A percentile compares a stretch with the other conserved stretches of the same genome.
phyloP scores from a whole-genome alignment of 805 yeast genomes.

The Pichia californica region DNA sequence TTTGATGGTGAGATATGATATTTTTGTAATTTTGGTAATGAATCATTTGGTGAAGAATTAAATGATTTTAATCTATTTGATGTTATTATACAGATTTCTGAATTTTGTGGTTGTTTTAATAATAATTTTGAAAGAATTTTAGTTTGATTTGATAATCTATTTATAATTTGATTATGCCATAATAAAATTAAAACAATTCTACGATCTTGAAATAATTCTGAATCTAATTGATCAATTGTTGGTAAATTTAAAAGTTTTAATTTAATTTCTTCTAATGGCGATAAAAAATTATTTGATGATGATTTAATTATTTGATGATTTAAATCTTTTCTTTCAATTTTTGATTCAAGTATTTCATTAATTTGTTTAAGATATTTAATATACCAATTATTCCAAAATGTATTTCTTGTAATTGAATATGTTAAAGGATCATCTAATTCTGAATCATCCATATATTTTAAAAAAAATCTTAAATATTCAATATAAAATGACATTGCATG shows the following conservation, averaged over 20 bases:
- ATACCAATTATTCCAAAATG: constrained; percentile 27
- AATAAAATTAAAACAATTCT: constrained; percentile 23
- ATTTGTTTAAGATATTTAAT: constrained; percentile 10
- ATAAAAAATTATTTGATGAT: too few species aligned
- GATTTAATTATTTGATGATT: too few species aligned
- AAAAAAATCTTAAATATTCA: constrained; percentile 26
- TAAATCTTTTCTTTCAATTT: not conserved
- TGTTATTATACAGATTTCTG: constrained; percentile 24
- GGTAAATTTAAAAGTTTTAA: constrained; percentile 14
- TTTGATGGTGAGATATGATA: constrained; percentile 22
- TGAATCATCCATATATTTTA: constrained; percentile 29
- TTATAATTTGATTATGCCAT: constrained; percentile 27
- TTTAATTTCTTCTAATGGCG: not conserved
- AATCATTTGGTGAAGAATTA: constrained; percentile 6
- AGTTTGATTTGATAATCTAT: constrained; percentile 24
- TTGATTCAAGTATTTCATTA: not conserved
- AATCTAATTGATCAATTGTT: constrained; percentile 14
- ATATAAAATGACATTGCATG: constrained; percentile 21
- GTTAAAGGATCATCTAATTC: constrained; percentile 27
- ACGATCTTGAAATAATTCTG: constrained; percentile 25
- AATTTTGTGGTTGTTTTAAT: constrained; percentile 8
- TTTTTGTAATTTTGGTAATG: constrained; percentile 10
- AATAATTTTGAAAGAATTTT: constrained; percentile 14
- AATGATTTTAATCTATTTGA: constrained; percentile 22
- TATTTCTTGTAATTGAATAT: constrained; percentile 27